Evolutionary conservation across 73 alveolate species (phyloP).

Genomic region (Paramecium bursaria): DNA sequence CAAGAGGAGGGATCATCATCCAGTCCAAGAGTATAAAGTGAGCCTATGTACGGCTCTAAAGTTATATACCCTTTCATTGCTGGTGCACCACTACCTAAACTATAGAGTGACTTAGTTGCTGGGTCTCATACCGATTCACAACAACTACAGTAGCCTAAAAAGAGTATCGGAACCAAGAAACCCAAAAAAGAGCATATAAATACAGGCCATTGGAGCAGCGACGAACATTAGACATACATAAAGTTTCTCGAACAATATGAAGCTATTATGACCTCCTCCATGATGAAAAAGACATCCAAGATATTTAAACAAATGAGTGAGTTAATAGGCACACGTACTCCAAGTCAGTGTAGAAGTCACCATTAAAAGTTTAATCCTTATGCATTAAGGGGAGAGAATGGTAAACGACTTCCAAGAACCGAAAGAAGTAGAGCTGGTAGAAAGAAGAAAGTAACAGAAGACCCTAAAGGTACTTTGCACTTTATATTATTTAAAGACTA

Average conservation of each 20-base stretch:
- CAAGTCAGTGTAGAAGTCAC: constrained; percentile 60
- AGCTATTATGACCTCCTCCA: constrained; percentile 56
- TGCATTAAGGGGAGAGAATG: constrained; percentile 57
- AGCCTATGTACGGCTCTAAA: no score
- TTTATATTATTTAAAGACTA: no score
- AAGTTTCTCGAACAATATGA: constrained; percentile 44
- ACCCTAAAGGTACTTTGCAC: no score
- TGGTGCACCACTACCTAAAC: no score
- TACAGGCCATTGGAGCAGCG: constrained; percentile 57
- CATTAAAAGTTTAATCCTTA: constrained; percentile 60
- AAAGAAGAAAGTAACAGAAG: no score
- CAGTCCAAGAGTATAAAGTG: no score
- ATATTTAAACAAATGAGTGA: constrained; percentile 59
- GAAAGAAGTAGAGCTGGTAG: constrained; percentile 67
- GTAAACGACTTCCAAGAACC: constrained; percentile 34
- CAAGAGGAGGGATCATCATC: no score
- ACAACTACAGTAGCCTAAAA: no score
- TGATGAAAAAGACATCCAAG: constrained; percentile 60
- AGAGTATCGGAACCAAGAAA: constrained; percentile 52
- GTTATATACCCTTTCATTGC: no score
- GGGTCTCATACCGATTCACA: no score
- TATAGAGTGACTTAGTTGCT: no score
- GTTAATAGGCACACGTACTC: constrained; percentile 52
- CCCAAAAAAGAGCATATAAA: constrained; percentile 53
- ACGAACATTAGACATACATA: constrained; percentile 47